Evolutionary conservation across 1,284 basidiomycete genomes (phyloP).

Genomic region (Taiwanofungus camphoratus): DNA sequence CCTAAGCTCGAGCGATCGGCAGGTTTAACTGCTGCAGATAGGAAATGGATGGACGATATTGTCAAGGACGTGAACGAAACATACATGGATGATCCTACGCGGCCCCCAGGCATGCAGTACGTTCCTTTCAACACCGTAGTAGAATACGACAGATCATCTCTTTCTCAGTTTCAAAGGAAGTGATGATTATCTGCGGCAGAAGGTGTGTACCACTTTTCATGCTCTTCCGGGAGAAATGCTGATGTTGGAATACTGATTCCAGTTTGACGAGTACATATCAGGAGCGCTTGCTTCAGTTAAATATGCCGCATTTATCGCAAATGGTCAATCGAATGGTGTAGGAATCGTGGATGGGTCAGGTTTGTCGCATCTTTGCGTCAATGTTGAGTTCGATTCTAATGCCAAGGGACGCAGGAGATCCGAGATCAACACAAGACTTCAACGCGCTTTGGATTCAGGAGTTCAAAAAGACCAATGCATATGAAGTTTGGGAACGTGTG

Average conservation of each 20-base stretch:
- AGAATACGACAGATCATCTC: neutral
- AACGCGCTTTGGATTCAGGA: conserved; percentile 79
- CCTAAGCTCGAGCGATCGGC: conserved; percentile 74
- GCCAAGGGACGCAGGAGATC: conserved; percentile 31
- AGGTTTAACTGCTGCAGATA: conserved; percentile 84
- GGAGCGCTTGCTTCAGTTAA: conserved; percentile 80
- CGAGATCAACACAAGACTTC: conserved; percentile 63
- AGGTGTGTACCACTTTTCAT: conserved; percentile 43
- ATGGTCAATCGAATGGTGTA: conserved; percentile 57
- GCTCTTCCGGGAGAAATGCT: neutral
- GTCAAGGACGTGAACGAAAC: conserved; percentile 32
- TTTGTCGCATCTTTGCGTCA: conserved; percentile 23
- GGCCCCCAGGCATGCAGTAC: conserved; percentile 58
- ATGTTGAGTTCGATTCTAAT: conserved; percentile 5
- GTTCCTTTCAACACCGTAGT: conserved; percentile 22
- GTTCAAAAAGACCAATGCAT: conserved; percentile 81
- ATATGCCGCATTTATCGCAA: conserved; percentile 76
- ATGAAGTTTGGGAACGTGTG: conserved; percentile 79
- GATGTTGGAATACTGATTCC: neutral
- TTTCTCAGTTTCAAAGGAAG: conserved; percentile 75
- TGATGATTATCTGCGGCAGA: conserved; percentile 85
- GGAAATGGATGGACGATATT: conserved; percentile 91
- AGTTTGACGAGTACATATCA: conserved; percentile 85
- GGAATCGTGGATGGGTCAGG: conserved; percentile 60
- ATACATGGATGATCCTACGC: conserved; percentile 62